Evolutionary conservation across 495 filamentous ascomycete species (phyloP), one percentile per base, ranked within the genome.

Genomic region (Penicillium paradoxum): DNA sequence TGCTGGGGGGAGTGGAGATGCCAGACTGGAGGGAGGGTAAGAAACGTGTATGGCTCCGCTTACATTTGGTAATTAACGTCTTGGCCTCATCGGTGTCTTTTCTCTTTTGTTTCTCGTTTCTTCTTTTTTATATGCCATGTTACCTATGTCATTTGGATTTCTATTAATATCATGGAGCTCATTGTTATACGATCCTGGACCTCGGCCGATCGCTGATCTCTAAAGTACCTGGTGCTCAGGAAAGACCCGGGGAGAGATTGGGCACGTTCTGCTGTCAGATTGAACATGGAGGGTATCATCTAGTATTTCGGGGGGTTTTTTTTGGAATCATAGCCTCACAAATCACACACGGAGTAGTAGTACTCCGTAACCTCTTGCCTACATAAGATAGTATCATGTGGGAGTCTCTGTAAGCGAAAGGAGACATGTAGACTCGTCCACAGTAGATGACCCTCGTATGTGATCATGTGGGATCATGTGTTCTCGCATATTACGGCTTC

Each of bases 1-100:
- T 60, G 59, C 56, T 59, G 57, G 55, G 64, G n/a, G 54, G 59
- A 64, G 67, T 68, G 62, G 67, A 68, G 62, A 69, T 66, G 57
- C 49, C 56, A 64, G 60, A 61, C 51, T 47, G 47, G 57, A 56
- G 48, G 53, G 53, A 56, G 56, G 30, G 51, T 59, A 56, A 56
- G 54, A 57, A 58, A 58, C 50, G 15, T 45, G 49, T 53, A 60
- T 18, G 49, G 32, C 11, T 46, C 40, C 46, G 51, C 47, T 55
- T 38, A 54, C 51, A 47, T 45, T 37, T 27, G 27, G 33, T 53
- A 46, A 53, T 53, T 40, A 36, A 47, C 34, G 17, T 29, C 18
- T 54, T n/a, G 15, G 9, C 29, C 41, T 24, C 17, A 18, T 18
- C 14, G 32, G 41, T 18, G 19, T 24, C 19, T 19, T 52, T 32